Evolutionary conservation across 1,284 basidiomycete genomes (phyloP), one percentile per base, ranked within the genome.

Genomic region (Chalciporus piperatoides): DNA sequence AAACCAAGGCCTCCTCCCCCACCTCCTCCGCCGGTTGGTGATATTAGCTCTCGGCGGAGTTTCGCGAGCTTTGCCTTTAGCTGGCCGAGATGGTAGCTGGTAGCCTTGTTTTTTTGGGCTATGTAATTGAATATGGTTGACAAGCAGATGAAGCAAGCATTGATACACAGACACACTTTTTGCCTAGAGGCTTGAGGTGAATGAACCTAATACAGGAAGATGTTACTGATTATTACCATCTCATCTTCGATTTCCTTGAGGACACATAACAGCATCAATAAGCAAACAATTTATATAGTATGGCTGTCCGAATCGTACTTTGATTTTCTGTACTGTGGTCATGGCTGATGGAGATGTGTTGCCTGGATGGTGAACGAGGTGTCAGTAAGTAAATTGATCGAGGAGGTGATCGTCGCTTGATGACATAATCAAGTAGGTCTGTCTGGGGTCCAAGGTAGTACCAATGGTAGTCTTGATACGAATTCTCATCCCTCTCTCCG

Each of bases 21-120:
- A 12, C 95, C 95, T 7, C 94, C 90, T 28, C 91, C 80, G 24
- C 80, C 72, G 2, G 86, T 74, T 1, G 92, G 88, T 3, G 84
- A 77, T 61, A 99, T 92, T 48, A 99, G 84, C 67, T 99, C 97
- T 52, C 97, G 82, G 57, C 93, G 82, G 42, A 99, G 85, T 70
- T 99, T 99, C 45, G 97, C 97, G 44, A 99, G 85, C 72, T 99
- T 99, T 54, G 97, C 95, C 72, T 97, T 98, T 66, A 98, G 84
- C 72, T 97, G 93, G 49, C 96, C 96, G 55, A 97, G 72, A 73
- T 97, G 95, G 71, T 95, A 97, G 73, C 89, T 88, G 56, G 87
- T 90, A 70, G 86, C 86, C 84, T 99, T 99, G 74, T 99, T 98
- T 77, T 96, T 97, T 80, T 97, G 90, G 60, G 92, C 92, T 85